These are phyloP conservation scores for Trifolium pratense DNA, from an alignment of 306 rosid species.

Conservation along the genomic window DNA sequence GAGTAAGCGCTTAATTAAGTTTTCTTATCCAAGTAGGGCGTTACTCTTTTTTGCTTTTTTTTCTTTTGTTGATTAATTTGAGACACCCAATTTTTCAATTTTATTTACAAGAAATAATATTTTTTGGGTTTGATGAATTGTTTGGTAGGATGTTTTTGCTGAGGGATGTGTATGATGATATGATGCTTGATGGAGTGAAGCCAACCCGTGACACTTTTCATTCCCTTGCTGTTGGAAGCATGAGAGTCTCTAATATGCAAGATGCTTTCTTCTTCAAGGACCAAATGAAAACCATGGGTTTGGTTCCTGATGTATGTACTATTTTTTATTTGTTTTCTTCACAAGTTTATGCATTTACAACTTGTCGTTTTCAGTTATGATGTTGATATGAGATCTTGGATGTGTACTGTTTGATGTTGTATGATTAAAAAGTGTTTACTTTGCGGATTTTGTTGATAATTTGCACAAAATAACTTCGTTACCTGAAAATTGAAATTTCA, in stretches of 20 bases:
- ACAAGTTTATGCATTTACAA: not conserved
- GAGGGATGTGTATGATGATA: conserved; percentile 84
- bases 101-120: no score
- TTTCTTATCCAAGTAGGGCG: no score
- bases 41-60: no score
- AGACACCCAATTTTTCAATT: no score
- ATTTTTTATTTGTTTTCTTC: not conserved
- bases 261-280: conserved; percentile 81
- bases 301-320: conserved; percentile 81
- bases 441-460: not conserved
- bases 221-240: conserved; percentile 72
- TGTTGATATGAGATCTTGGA: conserved; percentile 19
- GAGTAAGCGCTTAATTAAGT: no score
- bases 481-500: conserved; percentile 28
- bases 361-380: conserved; percentile 29
- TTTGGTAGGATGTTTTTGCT: conserved; percentile 62
- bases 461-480: not conserved
- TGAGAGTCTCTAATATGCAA: conserved; percentile 77
- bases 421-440: not conserved
- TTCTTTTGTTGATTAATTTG: no score
- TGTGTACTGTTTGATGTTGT: conserved; percentile 6
- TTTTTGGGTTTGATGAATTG: no score
- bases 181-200: conserved; percentile 94
- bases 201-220: conserved; percentile 83
- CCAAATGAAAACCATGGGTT: conserved; percentile 86